Conservation (phyloP, 2,329 filamentous ascomycete species). For the Trichoderma koningiopsis region DNA sequence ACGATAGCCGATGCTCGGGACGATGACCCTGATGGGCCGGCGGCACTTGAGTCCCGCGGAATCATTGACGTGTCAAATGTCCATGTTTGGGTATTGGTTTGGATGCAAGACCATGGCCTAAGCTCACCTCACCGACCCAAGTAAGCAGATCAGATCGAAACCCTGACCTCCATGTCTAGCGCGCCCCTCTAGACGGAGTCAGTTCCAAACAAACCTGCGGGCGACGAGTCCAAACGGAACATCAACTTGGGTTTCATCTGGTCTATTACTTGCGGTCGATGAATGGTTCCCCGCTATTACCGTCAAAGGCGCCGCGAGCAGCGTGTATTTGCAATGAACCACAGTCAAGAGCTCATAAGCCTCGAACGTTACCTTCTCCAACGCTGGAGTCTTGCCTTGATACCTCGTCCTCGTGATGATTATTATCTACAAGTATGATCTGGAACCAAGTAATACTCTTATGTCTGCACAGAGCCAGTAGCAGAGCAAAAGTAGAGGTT, state of each 20-base stretch:
- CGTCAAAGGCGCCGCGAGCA: background rate
- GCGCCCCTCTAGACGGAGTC: slow-evolving; percentile 13
- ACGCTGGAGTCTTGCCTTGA: background rate
- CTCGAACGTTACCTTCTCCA: background rate
- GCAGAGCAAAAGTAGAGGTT: slow-evolving; percentile 3
- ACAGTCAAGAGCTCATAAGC: background rate
- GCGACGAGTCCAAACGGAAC: background rate
- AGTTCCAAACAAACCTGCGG: background rate
- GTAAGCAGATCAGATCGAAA: slow-evolving; percentile 25
- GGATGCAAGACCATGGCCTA: slow-evolving; percentile 19
- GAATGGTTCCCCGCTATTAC: too few relatives aligned
- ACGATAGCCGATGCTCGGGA: slow-evolving; percentile 6
- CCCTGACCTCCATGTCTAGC: slow-evolving; percentile 19
- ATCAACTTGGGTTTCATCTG: slow-evolving; percentile 3
- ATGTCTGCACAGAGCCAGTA: background rate
- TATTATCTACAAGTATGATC: background rate
- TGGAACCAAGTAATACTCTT: background rate
- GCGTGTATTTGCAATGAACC: background rate
- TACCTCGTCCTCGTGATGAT: background rate
- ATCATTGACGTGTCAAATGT: slow-evolving; percentile 24
- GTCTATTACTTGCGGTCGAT: slow-evolving; percentile 4
- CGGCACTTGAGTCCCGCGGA: background rate
- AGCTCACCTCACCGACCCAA: slow-evolving; percentile 25
- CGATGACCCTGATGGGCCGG: slow-evolving; percentile 17
- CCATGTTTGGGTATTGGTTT: slow-evolving; percentile 2